Percentiles rank a stretch among this genome's conserved stretches.
Evolutionary conservation across 352 stramenopile genomes (phyloP).

Genomic region (Phytophthora pisi): DNA sequence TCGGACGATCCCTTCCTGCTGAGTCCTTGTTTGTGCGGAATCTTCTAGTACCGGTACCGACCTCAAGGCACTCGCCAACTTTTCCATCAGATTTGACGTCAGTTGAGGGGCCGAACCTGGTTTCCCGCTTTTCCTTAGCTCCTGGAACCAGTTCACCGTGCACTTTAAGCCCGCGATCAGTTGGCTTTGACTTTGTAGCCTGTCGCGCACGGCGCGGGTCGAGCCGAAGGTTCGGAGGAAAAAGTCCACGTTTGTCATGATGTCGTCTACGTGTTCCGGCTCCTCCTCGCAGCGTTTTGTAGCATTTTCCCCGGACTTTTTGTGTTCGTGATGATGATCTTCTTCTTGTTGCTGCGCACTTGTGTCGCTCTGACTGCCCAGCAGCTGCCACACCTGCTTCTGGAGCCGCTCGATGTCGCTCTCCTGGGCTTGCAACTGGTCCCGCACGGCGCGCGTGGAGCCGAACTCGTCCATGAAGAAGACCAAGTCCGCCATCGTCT

Average conservation of each 20-base stretch:
- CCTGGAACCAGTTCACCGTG: conserved; percentile 5
- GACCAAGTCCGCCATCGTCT: conserved; percentile 5
- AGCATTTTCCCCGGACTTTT: neutral
- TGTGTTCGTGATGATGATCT: neutral
- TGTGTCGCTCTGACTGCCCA: neutral
- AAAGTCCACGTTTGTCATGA: conserved; percentile 17
- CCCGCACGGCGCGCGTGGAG: conserved; percentile 19
- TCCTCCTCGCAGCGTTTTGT: neutral
- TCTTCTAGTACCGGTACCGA: neutral
- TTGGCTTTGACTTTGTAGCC: neutral
- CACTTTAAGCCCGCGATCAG: neutral
- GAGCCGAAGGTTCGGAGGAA: conserved; percentile 15
- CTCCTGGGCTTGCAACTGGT: conserved; percentile 17
- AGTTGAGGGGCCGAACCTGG: neutral
- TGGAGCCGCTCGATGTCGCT: conserved; percentile 13
- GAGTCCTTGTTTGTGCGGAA: neutral
- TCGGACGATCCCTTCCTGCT: neutral
- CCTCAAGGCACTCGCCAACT: neutral
- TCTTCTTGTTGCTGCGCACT: neutral
- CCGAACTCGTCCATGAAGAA: conserved; percentile 25
- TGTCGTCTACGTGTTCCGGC: conserved; percentile 11
- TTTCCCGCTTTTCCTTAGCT: neutral
- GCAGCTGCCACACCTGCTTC: neutral
- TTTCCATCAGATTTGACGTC: neutral
- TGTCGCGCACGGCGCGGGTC: conserved; percentile 2